Percentiles rank a stretch among this genome's conserved stretches.
Conservation (phyloP, 306 rosid genomes). For the Inga leiocalycina region DNA sequence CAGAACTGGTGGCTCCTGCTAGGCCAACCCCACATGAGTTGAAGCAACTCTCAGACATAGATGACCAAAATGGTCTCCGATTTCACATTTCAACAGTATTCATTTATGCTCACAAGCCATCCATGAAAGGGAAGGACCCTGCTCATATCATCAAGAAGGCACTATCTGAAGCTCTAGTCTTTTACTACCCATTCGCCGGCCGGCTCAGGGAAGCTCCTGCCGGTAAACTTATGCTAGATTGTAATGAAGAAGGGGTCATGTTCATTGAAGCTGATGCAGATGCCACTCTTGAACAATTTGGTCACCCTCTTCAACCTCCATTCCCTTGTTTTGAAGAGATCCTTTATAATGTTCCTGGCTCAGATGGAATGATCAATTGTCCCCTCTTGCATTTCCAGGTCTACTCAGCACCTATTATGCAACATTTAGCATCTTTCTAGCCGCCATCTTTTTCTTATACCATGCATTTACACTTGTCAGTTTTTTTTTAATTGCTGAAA, state of each 20-base stretch:
- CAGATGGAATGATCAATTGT: not conserved
- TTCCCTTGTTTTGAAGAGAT: not conserved
- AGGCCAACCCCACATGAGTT: not conserved
- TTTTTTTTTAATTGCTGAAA: too few species aligned
- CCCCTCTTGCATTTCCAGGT: not conserved
- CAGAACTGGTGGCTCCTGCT: not conserved
- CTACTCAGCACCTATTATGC: not conserved
- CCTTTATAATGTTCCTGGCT: not conserved
- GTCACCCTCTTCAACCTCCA: not conserved
- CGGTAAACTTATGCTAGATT: constrained; percentile 28
- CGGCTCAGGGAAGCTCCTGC: constrained; percentile 39
- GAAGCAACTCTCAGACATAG: not conserved
- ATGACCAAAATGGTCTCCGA: not conserved
- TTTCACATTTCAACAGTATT: not conserved
- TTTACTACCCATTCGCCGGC: not conserved
- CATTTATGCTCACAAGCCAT: not conserved
- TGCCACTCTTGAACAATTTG: constrained; percentile 30
- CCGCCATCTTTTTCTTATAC: not conserved
- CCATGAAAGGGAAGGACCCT: not conserved
- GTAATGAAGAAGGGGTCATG: not conserved
- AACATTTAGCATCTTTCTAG: not conserved
- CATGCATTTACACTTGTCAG: not conserved
- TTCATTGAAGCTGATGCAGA: constrained; percentile 45
- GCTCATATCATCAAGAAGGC: not conserved
- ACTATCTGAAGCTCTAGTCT: not conserved